phyloP scores from a whole-genome alignment of 2,329 filamentous ascomycete genomes.

The Verruconis gallopava region DNA sequence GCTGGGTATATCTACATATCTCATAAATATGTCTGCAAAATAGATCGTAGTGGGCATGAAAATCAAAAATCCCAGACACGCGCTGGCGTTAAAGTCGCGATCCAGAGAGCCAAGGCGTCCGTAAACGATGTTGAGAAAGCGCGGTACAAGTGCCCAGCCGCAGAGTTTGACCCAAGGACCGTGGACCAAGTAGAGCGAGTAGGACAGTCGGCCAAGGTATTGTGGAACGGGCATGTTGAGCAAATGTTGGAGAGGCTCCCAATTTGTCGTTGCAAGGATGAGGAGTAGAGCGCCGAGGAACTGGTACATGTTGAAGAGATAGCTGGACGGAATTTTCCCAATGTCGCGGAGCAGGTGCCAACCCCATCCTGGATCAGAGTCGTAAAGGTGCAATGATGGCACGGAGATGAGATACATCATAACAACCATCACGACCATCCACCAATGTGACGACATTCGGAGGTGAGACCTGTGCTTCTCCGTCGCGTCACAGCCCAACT shows the following conservation, averaged over 20 bases:
- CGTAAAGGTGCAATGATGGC: constrained; percentile 27
- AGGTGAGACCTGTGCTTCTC: too few species aligned
- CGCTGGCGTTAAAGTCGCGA: not conserved
- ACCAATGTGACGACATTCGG: not conserved
- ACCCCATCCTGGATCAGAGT: constrained; percentile 16
- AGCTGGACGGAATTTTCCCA: not conserved
- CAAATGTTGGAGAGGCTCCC: constrained; percentile 23
- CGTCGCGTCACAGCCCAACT: not conserved
- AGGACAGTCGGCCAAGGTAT: constrained; percentile 45
- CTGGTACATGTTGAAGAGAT: not conserved
- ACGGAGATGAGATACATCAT: not conserved
- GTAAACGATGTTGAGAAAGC: not conserved
- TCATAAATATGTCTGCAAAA: not conserved
- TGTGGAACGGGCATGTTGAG: constrained; percentile 38
- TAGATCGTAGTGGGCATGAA: not conserved
- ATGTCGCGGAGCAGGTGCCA: not conserved
- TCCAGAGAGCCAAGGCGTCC: too few species aligned
- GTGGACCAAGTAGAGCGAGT: constrained; percentile 46
- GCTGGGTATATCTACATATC: not conserved
- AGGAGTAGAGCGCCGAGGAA: constrained; percentile 29
- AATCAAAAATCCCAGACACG: not conserved
- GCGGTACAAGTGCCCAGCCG: not conserved
- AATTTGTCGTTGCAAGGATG: constrained; percentile 11
- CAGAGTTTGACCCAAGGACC: constrained; percentile 29
- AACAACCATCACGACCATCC: not conserved